Conservation (phyloP, 176 grass and related monocot genomes). For the Oryza meridionalis region DNA sequence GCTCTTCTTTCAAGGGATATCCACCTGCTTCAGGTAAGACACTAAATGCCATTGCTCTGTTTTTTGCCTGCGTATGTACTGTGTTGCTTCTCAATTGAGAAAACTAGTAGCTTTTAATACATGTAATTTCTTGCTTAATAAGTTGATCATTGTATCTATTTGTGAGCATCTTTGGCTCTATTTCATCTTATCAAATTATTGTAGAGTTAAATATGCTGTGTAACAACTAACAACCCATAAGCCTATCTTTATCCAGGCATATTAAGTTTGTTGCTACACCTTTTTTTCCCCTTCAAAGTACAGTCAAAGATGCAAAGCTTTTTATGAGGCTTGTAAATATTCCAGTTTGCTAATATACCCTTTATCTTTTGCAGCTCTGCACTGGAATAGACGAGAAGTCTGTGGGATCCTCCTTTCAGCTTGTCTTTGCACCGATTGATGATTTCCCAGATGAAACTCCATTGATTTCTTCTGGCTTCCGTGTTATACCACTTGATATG, state of each 20-base stretch:
- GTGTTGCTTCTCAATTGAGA: neutral
- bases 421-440: slow-evolving; percentile 92
- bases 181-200: neutral
- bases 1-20: slow-evolving; percentile 73
- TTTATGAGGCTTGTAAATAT: neutral
- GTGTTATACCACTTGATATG: slow-evolving; percentile 89
- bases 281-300: neutral
- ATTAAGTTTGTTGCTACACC: neutral
- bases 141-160: neutral
- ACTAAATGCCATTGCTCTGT: neutral
- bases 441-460: slow-evolving; percentile 90
- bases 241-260: slow-evolving; percentile 10
- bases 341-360: neutral
- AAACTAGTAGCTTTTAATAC: neutral
- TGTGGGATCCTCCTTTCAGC: slow-evolving; percentile 86
- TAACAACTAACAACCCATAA: neutral
- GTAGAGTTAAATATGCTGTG: neutral
- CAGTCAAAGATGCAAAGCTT: neutral
- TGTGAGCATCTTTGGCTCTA: neutral
- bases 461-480: slow-evolving; percentile 87
- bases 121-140: neutral
- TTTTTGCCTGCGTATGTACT: slow-evolving; percentile 9
- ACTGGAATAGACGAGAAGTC: slow-evolving; percentile 95
- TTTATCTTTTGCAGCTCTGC: slow-evolving; percentile 68
- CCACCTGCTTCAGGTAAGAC: slow-evolving; percentile 81